Base-by-base conservation (phyloP, 176 grass and related monocot genomes). In the Oryza coarctata region DNA sequence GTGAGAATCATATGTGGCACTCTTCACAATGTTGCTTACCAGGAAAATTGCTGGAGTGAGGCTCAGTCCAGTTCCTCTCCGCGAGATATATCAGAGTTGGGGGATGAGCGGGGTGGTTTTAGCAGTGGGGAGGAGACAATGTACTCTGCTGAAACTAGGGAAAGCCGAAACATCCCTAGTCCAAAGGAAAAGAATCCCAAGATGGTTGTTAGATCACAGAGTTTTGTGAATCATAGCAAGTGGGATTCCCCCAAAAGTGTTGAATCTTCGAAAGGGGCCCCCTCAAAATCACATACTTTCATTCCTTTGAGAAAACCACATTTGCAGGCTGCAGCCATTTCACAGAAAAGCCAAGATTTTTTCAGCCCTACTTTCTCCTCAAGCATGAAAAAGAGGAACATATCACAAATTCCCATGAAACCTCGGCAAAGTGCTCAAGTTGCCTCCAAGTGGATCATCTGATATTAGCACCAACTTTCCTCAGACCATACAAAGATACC, bases 131-230 rank as follows among this genome's bases (percentile, higher is more conserved):
- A 99, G 78, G 91, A 93, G 68, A 95, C 96, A 40, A 98, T 99
- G 93, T 94, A 99, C 80, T 99, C 96, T 0, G 93, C 93, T 38
- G 96, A 99, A 87, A 99, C 96, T 74, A 95, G 90, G 91, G 96
- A 99, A 84, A 99, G 96, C 91, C 68, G 96, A 86, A 99, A 99
- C 70, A 90, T 94, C 43, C 96, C 91, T 44, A 95, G 79, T 80
- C 88, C 90, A 27, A 91, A 92, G 76, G 94, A 89, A 67, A 86
- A 92, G 81, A 85, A 66, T 29, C 27, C 82, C 9, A 71, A 93
- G 61, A 77, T 78, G 69, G 91, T 92, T 66, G 91, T 91, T 15
- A 86, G 93, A 84, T 93, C 90, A 68, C 90, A 90, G 40, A 93
- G 90, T 82, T 93, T 92, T 82, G 77, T 91, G 23, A 95, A 99